phyloP scores from a whole-genome alignment of 257 asterid genomes.

The Solanum habrochaites region DNA sequence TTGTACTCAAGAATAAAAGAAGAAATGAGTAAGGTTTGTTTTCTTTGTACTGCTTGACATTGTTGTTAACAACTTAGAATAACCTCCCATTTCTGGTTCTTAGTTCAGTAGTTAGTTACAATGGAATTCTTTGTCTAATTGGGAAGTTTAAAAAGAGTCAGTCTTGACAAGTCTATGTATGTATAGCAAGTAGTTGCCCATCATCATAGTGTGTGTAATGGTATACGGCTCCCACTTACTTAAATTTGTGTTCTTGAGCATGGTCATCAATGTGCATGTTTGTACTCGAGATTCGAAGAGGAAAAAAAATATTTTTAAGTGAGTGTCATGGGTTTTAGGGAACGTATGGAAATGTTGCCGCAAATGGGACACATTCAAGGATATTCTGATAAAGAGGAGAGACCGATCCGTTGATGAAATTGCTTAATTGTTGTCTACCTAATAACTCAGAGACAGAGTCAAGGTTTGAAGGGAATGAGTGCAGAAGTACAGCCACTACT shows the following conservation, averaged over 20 bases:
- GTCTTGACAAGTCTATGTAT: not conserved
- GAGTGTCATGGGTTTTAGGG: too few species aligned
- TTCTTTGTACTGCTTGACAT: not conserved
- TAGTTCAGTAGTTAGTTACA: not conserved
- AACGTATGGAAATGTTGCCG: too few species aligned
- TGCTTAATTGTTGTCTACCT: not conserved
- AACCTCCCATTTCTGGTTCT: not conserved
- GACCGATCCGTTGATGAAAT: not conserved
- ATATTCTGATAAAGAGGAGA: not conserved
- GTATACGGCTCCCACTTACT: not conserved
- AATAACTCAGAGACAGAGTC: not conserved
- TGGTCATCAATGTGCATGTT: not conserved
- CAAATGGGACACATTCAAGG: not conserved
- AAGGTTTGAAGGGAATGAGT: not conserved
- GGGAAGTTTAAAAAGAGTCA: not conserved
- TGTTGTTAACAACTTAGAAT: not conserved
- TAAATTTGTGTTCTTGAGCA: not conserved
- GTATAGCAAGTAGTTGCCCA: not conserved
- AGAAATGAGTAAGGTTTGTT: not conserved
- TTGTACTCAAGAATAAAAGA: not conserved
- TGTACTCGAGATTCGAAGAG: not conserved
- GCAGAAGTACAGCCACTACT: not conserved
- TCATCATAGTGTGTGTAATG: not conserved
- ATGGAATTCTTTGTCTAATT: not conserved
- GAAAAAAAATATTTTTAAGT: too few species aligned